phyloP scores from a whole-genome alignment of 2,329 filamentous ascomycete genomes.

The Penicillium glabrum region DNA sequence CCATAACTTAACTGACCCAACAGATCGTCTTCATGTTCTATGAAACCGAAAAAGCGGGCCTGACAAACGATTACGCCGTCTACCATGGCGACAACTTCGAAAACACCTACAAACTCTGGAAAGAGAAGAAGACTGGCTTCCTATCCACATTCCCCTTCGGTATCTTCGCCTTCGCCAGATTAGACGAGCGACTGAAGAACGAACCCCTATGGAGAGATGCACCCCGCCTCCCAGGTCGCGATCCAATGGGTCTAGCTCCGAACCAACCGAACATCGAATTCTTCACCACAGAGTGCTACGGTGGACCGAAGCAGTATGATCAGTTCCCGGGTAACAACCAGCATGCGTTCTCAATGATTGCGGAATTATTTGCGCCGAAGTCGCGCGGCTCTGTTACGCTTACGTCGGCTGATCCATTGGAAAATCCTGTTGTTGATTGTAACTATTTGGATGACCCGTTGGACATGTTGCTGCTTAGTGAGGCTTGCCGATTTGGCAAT shows the following conservation, averaged over 20 bases:
- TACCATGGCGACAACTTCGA: conserved; percentile 56
- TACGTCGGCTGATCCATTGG: conserved; percentile 48
- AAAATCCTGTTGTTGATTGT: conserved; percentile 59
- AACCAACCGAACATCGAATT: conserved; percentile 63
- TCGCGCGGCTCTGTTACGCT: conserved; percentile 58
- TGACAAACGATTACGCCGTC: conserved; percentile 59
- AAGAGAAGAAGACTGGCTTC: conserved; percentile 58
- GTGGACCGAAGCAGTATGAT: conserved; percentile 58
- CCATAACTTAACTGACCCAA: conserved; percentile 3
- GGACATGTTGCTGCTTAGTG: conserved; percentile 59
- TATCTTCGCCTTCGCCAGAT: conserved; percentile 60
- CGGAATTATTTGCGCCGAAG: conserved; percentile 58
- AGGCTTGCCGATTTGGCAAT: conserved; percentile 60
- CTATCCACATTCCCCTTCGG: conserved; percentile 65
- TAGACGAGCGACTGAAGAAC: conserved; percentile 59
- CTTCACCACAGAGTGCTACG: conserved; percentile 63
- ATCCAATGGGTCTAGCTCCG: conserved; percentile 61
- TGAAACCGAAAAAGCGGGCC: conserved; percentile 51
- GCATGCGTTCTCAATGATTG: conserved; percentile 59
- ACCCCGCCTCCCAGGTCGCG: conserved; percentile 51
- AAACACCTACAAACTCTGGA: conserved; percentile 56
- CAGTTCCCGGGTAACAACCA: conserved; percentile 55
- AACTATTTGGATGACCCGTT: conserved; percentile 58
- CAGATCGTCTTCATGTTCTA: conserved; percentile 62
- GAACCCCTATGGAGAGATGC: conserved; percentile 57